Evolutionary conservation across 768 basidiomycete species (phyloP).

Genomic region (Boletus reticulatus): DNA sequence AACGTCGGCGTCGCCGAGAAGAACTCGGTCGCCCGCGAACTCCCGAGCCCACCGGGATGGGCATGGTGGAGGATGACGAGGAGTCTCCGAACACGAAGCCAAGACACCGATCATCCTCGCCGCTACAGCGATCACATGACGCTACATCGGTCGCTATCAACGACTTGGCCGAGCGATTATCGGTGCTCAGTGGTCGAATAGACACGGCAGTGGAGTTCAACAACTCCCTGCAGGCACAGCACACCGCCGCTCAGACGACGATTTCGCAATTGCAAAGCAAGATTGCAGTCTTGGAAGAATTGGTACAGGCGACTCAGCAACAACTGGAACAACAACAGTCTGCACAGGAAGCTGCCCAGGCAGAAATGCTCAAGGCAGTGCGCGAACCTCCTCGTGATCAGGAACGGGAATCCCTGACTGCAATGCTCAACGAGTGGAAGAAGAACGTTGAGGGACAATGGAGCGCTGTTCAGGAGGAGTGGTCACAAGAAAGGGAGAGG

Average conservation of each 20-base stretch:
- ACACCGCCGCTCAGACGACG: constrained; percentile 70
- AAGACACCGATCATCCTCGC: constrained; percentile 17
- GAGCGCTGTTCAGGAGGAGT: constrained; percentile 75
- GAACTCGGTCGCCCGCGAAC: constrained; percentile 74
- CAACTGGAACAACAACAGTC: constrained; percentile 39
- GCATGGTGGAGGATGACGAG: constrained; percentile 48
- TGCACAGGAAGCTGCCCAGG: constrained; percentile 35
- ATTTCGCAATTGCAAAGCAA: constrained; percentile 69
- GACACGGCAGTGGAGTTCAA: constrained; percentile 74
- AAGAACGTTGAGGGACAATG: constrained; percentile 77
- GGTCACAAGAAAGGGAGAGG: constrained; percentile 77
- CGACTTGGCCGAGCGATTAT: constrained; percentile 62
- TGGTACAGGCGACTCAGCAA: constrained; percentile 50
- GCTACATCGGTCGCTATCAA: constrained; percentile 40
- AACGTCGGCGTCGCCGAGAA: constrained; percentile 42
- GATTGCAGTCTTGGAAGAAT: constrained; percentile 62
- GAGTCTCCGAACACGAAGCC: constrained; percentile 25
- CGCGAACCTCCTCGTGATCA: constrained; percentile 34
- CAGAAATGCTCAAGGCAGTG: constrained; percentile 31
- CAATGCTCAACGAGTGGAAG: constrained; percentile 70
- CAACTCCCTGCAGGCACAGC: constrained; percentile 71
- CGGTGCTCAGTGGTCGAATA: constrained; percentile 65
- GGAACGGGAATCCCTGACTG: constrained; percentile 50
- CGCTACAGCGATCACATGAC: constrained; percentile 20
- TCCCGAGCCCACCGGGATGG: constrained; percentile 71